phyloP scores from a whole-genome alignment of 768 basidiomycete genomes.

The Suillus decipiens region DNA sequence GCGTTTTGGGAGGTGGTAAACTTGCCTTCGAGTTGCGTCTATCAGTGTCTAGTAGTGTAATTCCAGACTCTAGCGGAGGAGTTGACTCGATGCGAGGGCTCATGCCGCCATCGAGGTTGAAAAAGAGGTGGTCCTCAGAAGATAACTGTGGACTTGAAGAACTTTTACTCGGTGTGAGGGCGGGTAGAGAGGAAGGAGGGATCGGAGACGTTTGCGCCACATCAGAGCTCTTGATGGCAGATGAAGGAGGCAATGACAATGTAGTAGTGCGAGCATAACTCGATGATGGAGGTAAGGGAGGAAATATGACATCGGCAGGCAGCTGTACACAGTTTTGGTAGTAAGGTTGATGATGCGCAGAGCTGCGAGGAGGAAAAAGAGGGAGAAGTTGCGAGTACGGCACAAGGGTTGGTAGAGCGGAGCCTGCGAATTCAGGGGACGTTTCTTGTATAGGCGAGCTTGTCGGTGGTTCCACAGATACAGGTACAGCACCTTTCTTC shows the following conservation, averaged over 20 bases:
- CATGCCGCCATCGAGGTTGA: slow-evolving; percentile 11
- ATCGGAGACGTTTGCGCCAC: slow-evolving; percentile 30
- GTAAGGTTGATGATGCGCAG: slow-evolving; percentile 73
- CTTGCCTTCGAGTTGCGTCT: slow-evolving; percentile 20
- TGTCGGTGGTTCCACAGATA: slow-evolving; percentile 5
- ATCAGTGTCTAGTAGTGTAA: slow-evolving; percentile 14
- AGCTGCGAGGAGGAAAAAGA: slow-evolving; percentile 56
- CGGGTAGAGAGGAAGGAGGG: slow-evolving; percentile 51
- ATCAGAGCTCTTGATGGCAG: slow-evolving; percentile 24
- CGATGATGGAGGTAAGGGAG: slow-evolving; percentile 61
- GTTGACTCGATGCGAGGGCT: slow-evolving; percentile 18
- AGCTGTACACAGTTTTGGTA: slow-evolving; percentile 60
- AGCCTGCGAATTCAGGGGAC: slow-evolving; percentile 23
- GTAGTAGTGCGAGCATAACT: slow-evolving; percentile 35
- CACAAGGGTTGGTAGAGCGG: slow-evolving; percentile 25
- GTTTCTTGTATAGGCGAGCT: slow-evolving; percentile 18
- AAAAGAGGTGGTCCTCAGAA: slow-evolving; percentile 28
- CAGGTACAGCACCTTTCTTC: slow-evolving; percentile 37
- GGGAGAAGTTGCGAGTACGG: slow-evolving; percentile 29
- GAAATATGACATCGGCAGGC: slow-evolving; percentile 71
- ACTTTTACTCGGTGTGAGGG: slow-evolving; percentile 59
- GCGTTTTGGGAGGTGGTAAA: slow-evolving; percentile 25
- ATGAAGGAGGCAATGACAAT: slow-evolving; percentile 26
- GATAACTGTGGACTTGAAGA: slow-evolving; percentile 63
- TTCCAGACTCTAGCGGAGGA: slow-evolving; percentile 18